Evolutionary conservation across 352 stramenopile species (phyloP).

Genomic region (Phytophthora parvispora): DNA sequence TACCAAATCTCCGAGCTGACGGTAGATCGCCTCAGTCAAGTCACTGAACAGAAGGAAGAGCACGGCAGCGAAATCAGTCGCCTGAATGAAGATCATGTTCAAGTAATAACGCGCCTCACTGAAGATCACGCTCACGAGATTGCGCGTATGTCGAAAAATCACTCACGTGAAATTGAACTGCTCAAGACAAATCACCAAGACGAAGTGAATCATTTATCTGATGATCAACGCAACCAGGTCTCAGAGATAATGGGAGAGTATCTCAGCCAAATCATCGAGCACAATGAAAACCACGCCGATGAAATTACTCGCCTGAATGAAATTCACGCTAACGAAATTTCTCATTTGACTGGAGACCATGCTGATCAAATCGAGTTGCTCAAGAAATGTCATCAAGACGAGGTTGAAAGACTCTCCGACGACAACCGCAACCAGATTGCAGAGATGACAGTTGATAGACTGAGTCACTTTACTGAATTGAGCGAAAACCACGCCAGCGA

Average conservation of each 20-base stretch:
- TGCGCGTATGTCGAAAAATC: neutral
- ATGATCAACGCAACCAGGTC: neutral
- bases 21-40: neutral
- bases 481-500: neutral
- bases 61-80: neutral
- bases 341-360: neutral
- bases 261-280: neutral
- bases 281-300: neutral
- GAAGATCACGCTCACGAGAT: neutral
- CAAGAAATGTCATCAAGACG: neutral
- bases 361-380: neutral
- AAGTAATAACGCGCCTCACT: neutral
- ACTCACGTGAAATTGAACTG: neutral
- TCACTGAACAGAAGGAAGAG: neutral
- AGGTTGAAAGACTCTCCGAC: neutral
- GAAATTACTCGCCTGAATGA: neutral
- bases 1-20: neutral
- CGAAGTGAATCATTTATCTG: neutral
- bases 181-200: neutral
- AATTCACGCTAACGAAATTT: neutral
- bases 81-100: neutral
- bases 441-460: neutral
- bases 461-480: neutral
- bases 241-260: neutral
- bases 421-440: neutral